Conservation (phyloP, 73 alveolate species). For the Paramecium pentaurelia region DNA sequence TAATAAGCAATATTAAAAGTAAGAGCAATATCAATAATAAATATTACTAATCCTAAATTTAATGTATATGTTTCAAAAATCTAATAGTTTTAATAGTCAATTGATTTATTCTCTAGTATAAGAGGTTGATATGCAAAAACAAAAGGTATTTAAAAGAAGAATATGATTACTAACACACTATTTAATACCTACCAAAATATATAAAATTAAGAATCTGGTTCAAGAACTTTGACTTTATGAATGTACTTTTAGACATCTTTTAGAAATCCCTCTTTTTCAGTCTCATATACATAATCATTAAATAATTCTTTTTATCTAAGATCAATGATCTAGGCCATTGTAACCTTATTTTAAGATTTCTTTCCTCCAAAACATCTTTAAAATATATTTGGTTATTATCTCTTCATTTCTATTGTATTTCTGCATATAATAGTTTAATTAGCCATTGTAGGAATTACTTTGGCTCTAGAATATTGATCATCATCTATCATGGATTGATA, state of each 20-base stretch:
- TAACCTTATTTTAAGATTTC: neutral
- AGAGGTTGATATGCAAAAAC: neutral
- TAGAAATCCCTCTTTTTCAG: neutral
- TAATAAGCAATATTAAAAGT: neutral
- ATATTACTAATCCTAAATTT: neutral
- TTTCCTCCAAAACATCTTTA: neutral
- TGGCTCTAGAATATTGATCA: neutral
- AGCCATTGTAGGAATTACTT: neutral
- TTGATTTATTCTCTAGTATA: neutral
- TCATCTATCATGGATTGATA: neutral
- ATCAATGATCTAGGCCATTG: neutral
- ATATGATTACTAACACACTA: neutral
- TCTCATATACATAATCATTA: slow-evolving; percentile 30
- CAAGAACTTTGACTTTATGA: slow-evolving; percentile 6
- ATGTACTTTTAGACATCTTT: neutral
- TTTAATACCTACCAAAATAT: neutral
- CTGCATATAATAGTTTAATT: neutral
- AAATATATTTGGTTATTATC: neutral
- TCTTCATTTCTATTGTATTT: neutral
- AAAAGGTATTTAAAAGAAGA: slow-evolving; percentile 7
- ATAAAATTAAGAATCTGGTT: neutral
- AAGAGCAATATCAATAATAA: neutral
- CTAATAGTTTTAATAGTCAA: neutral
- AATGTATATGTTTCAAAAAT: neutral
- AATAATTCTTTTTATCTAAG: slow-evolving; percentile 1